phyloP scores from a whole-genome alignment of 78 protist species.

The Dictyostelium capitatum region DNA sequence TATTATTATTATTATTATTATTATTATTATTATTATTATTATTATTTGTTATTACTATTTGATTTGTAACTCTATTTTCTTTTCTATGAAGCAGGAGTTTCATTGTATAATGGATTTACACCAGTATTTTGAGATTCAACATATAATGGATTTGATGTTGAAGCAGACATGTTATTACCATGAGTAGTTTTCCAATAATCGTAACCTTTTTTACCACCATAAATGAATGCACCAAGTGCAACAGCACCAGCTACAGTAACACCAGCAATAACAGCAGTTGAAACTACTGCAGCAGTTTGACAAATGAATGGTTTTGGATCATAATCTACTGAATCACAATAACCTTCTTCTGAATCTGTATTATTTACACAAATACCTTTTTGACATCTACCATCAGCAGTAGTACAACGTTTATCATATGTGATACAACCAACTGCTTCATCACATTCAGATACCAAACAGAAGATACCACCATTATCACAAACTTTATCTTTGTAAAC shows the following conservation, averaged over 20 bases:
- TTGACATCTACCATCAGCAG: constrained; percentile 24
- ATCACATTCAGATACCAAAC: constrained; percentile 21
- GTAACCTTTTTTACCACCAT: constrained; percentile 34
- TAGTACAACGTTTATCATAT: constrained; percentile 8
- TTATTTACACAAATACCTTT: constrained; percentile 15
- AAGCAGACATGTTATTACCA: not conserved
- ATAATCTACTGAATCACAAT: not conserved
- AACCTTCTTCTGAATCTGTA: not conserved
- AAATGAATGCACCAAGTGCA: not conserved
- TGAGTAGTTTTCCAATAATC: not conserved
- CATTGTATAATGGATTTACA: not conserved
- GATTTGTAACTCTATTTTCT: too few relatives aligned
- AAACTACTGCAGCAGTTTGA: constrained; percentile 22
- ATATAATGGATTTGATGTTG: not conserved
- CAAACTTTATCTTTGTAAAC: not conserved
- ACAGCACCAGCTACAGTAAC: constrained; percentile 29
- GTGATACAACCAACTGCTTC: constrained; percentile 37
- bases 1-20: too few relatives aligned
- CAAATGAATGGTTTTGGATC: constrained; percentile 34
- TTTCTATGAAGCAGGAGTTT: not conserved
- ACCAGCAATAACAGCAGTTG: constrained; percentile 57
- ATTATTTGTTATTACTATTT: too few relatives aligned
- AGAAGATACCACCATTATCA: not conserved
- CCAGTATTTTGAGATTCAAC: not conserved
- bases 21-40: too few relatives aligned